These are phyloP conservation scores for Alternaria longipes DNA, from an alignment of 2,329 filamentous ascomycete species.

Conservation along the genomic window DNA sequence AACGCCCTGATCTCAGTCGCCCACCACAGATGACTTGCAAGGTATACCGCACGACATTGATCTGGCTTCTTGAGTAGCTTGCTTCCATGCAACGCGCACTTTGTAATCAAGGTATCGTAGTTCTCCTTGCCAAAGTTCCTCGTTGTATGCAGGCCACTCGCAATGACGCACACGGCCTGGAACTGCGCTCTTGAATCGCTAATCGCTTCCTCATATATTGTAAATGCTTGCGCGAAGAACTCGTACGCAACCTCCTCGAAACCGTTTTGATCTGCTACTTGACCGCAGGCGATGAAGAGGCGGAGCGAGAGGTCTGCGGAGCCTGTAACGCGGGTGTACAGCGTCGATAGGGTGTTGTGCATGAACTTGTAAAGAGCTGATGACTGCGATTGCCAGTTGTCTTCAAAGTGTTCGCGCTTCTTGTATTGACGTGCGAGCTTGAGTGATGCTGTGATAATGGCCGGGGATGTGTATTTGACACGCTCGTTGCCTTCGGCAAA, in stretches of 20 bases:
- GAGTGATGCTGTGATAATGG: conserved; percentile 87
- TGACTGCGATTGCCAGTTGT: conserved; percentile 76
- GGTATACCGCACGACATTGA: conserved; percentile 94
- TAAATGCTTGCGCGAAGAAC: conserved; percentile 98
- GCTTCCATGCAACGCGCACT: conserved; percentile 94
- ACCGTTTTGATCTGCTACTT: conserved; percentile 88
- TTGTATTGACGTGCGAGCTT: conserved; percentile 92
- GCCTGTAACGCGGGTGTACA: conserved; percentile 87
- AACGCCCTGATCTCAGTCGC: conserved; percentile 81
- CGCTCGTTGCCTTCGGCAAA: conserved; percentile 93
- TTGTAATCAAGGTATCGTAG: conserved; percentile 98
- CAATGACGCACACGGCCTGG: conserved; percentile 95
- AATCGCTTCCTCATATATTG: conserved; percentile 95
- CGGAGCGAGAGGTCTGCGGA: conserved; percentile 89
- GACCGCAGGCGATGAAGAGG: conserved; percentile 89
- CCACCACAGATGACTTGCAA: conserved; percentile 99
- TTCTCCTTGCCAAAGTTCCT: conserved; percentile 95
- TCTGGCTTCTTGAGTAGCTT: conserved; percentile 98
- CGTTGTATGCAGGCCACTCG: conserved; percentile 86
- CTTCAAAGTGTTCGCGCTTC: conserved; percentile 83
- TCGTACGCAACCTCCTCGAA: conserved; percentile 98
- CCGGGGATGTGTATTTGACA: conserved; percentile 93
- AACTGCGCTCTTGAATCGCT: conserved; percentile 97
- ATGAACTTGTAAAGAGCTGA: conserved; percentile 95
- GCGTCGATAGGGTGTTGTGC: conserved; percentile 83